Evolutionary conservation across 306 rosid genomes (phyloP).

Genomic region (Amphicarpaea edgeworthii): DNA sequence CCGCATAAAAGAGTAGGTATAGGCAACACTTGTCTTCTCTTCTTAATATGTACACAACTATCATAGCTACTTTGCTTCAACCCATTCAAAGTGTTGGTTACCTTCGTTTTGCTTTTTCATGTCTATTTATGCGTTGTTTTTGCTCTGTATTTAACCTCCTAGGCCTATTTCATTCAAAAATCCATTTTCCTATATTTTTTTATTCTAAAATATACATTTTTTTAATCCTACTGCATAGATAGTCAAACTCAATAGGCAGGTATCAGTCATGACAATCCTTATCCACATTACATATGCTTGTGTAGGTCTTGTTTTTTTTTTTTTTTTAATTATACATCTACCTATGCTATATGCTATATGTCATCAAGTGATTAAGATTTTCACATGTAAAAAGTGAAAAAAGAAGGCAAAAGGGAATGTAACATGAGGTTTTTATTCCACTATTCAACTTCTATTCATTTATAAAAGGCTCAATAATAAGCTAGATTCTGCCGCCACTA

Average conservation of each 20-base stretch:
- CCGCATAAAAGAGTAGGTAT: too few relatives aligned
- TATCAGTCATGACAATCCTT: background rate
- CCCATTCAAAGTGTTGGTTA: too few relatives aligned
- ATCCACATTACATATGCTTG: background rate
- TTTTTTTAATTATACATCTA: background rate
- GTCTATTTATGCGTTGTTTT: too few relatives aligned
- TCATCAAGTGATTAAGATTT: background rate
- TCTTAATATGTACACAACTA: too few relatives aligned
- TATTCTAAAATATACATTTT: background rate
- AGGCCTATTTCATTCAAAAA: too few relatives aligned
- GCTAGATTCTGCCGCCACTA: conserved; percentile 25
- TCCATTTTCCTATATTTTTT: background rate
- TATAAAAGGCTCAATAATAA: background rate
- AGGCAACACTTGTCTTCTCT: too few relatives aligned
- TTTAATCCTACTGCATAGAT: conserved; percentile 11
- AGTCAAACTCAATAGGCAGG: conserved; percentile 9
- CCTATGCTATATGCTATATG: background rate
- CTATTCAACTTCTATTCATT: background rate
- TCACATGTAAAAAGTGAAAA: conserved; percentile 7
- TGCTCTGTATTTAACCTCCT: too few relatives aligned
- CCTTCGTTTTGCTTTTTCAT: too few relatives aligned
- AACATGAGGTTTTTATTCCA: background rate
- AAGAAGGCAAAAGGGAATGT: conserved; percentile 13
- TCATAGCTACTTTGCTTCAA: too few relatives aligned
- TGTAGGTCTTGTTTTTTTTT: background rate